A percentile compares a stretch with the other conserved stretches of the same genome.
Evolutionary conservation across 1,139 yeast species (phyloP).

Genomic region (Saccharomyces uvarum): DNA sequence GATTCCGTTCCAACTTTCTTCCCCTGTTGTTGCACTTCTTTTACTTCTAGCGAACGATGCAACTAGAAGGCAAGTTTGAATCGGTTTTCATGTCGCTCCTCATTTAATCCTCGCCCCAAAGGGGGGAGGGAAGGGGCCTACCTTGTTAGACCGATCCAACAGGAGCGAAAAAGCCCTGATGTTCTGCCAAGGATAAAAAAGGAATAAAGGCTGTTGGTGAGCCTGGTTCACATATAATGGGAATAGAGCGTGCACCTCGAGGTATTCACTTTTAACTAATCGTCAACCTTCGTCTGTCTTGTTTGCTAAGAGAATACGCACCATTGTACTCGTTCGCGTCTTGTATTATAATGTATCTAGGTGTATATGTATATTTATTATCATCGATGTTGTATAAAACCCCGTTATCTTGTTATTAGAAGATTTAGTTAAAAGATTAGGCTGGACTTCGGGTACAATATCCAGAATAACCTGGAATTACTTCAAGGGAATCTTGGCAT

Average conservation of each 20-base stretch:
- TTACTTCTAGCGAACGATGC: not conserved
- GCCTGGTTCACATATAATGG: not conserved
- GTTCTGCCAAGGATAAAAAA: not conserved
- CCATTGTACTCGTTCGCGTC: not conserved
- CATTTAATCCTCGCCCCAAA: not conserved
- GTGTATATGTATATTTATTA: not conserved
- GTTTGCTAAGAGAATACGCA: not conserved
- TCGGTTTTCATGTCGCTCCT: not conserved
- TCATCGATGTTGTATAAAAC: not conserved
- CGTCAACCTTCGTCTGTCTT: not conserved
- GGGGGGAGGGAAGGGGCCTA: not conserved
- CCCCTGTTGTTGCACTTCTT: not conserved
- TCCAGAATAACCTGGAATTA: not conserved
- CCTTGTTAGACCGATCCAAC: not conserved
- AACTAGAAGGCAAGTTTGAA: not conserved
- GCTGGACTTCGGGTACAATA: not conserved
- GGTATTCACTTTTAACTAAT: not conserved
- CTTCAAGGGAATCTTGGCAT: not conserved
- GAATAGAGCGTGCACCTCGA: not conserved
- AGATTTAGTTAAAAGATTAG: not conserved
- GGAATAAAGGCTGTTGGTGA: not conserved
- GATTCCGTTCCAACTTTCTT: not conserved
- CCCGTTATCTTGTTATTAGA: not conserved
- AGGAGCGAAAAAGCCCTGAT: slow-evolving; percentile 1
- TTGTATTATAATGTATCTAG: not conserved